Evolutionary conservation across 306 rosid species (phyloP), one percentile per base, ranked within the genome.

Genomic region (Medicago lupulina): DNA sequence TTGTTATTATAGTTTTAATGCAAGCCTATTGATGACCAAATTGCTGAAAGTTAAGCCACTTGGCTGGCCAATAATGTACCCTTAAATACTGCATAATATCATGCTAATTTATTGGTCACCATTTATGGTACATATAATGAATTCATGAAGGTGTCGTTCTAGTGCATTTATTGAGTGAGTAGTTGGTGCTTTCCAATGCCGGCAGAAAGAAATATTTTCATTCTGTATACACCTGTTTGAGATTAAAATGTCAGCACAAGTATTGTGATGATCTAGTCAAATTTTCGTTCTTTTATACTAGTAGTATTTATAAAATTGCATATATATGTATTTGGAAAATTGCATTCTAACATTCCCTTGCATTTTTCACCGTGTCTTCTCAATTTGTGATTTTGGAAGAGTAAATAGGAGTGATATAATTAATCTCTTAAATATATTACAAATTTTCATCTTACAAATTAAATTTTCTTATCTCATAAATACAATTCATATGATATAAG

Each of bases 11-110:
- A n/a, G n/a, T n/a, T n/a, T n/a, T n/a, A n/a, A n/a, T n/a, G n/a
- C n/a, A n/a, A n/a, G n/a, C n/a, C n/a, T n/a, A n/a, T n/a, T n/a
- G n/a, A n/a, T n/a, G n/a, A n/a, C n/a, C 23, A 21, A 47, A 53
- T 53, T 53, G 7, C 12, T 2, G 70, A 55, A 47, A 34, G 34
- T 61, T 68, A 73, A 73, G 84, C 76, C 83, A 84, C 15, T 54
- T 81, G 87, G 77, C 80, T 77, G 17, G 12, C 47, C 21, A 77
- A 61, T 63, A 57, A 74, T 54, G 61, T 46, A 39, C 6, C 66
- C 70, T 53, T 16, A 43, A 16, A 25, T 66, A 13, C 46, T 28
- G 62, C 64, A 73, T 54, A n/a, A 28, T 17, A 28, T 31, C 57
- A 25, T 50, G 49, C 68, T 38, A 69, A 49, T 62, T 16, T 17